Evolutionary conservation across 1,284 basidiomycete genomes (phyloP).

Genomic region (Chondrostereum purpureum): DNA sequence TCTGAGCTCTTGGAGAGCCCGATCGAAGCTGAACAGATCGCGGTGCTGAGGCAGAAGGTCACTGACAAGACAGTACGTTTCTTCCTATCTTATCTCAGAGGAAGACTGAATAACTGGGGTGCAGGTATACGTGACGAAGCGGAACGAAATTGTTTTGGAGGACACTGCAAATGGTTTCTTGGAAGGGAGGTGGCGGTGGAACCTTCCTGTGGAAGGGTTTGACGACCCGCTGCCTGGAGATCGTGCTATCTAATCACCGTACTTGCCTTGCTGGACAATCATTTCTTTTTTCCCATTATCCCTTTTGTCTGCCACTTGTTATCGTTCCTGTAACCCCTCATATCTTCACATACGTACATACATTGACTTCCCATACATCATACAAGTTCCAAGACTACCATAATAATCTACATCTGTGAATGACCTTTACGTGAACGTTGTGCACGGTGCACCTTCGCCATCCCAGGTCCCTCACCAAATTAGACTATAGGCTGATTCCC

Average conservation of each 20-base stretch:
- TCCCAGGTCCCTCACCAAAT: too few relatives aligned
- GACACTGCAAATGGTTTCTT: slow-evolving; percentile 90
- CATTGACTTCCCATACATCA: too few relatives aligned
- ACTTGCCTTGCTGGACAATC: too few relatives aligned
- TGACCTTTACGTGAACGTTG: too few relatives aligned
- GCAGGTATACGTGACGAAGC: slow-evolving; percentile 92
- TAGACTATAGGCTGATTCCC: too few relatives aligned
- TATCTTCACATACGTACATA: too few relatives aligned
- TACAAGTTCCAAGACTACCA: too few relatives aligned
- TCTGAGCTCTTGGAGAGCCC: slow-evolving; percentile 89
- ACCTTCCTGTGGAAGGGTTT: not conserved
- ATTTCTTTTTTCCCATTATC: not conserved
- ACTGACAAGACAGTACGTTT: slow-evolving; percentile 84
- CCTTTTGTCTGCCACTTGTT: not conserved
- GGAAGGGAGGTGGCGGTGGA: slow-evolving; percentile 56
- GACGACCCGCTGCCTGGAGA: not conserved
- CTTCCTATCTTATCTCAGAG: slow-evolving; percentile 1
- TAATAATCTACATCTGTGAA: too few relatives aligned
- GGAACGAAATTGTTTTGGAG: slow-evolving; percentile 91
- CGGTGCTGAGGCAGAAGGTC: slow-evolving; percentile 81
- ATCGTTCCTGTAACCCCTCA: not conserved
- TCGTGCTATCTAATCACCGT: too few relatives aligned
- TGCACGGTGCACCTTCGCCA: too few relatives aligned
- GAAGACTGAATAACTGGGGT: not conserved
- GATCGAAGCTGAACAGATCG: slow-evolving; percentile 81